Base-by-base conservation (phyloP, 2,329 filamentous ascomycete species). In the Aspergillus intermedius region DNA sequence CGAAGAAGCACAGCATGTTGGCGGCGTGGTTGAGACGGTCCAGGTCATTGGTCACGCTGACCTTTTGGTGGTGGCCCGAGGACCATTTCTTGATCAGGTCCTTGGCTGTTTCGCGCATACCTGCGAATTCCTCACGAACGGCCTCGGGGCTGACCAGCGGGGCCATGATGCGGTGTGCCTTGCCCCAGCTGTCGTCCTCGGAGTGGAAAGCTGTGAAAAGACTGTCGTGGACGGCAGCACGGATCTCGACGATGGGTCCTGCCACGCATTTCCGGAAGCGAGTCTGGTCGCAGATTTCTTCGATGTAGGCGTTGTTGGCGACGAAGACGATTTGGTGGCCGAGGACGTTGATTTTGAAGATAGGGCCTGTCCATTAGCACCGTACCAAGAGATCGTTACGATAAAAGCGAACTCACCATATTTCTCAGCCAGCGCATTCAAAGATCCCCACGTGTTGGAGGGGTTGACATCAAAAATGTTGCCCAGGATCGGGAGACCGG, bases 201-300 rank as follows among this genome's bases (percentile, higher is more conserved):
- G 60, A 56, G 45, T 69, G 55, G 51, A 68, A 60, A 5, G 71
- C 82, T 0, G 83, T 87, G 61, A 88, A 87, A 4, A 88, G 74
- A 22, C 83, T 84, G 71, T 86, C 82, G 51, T 80, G 74, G 1
- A 83, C 75, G 17, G 77, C 79, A 50, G 80, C 74, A 54, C 84
- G 72, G 42, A 88, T 74, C 60, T 84, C 64, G 7, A 69, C 57
- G 2, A 86, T 67, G 0, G 74, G 71, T 6, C 63, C 65, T 56
- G 86, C 87, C 21, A 75, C 64, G 47, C 59, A 64, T 58, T 69
- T 69, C 21, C 61, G 66, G 62, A 88, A 87, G 15, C 82, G 74
- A 49, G 74, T 80, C 65, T 88, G 81, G 51, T 88, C 80, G 58
- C 81, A 86, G 13, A 80, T 62, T 59, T 88, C 84, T 48, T 84